Evolutionary conservation across 768 basidiomycete genomes (phyloP), one percentile per base, ranked within the genome.

Genomic region (Termitomyces bulborhizus): DNA sequence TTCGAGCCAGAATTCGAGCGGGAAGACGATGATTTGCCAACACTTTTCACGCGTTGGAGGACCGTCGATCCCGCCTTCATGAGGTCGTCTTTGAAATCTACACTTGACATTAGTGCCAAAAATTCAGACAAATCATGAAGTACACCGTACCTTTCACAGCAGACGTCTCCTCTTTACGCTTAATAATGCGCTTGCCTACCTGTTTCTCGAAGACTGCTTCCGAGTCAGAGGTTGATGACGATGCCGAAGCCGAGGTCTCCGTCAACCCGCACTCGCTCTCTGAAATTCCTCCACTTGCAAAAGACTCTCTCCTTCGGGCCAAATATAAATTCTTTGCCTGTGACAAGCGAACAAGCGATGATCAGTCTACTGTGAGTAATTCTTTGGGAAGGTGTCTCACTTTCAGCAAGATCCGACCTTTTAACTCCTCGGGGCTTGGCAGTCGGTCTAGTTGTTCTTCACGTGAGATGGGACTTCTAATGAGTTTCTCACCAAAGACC

Each of bases 351-450:
- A 32, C 16, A 53, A 8, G 32, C 8, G 4, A 13, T 29, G n/a
- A 31, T 32, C n/a, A 52, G 49, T 52, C 46, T 27, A 31, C 43
- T 52, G 0, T 40, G 34, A 27, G 41, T 31, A 32, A 29, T 39
- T 46, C 57, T 51, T 27, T 47, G 43, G 24, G 47, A 51, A 4
- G 51, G 12, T 44, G 52, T 65, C 60, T 56, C 37, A 86, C 89
- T 78, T 99, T 99, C 58, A 99, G 72, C 57, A 98, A 59, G 26
- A 98, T 84, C 62, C 80, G 81, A 4, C 86, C 83, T 66, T 81
- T 88, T 43, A 99, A 74, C 29, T 90, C 84, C 55, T 93, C 87
- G 0, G 97, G 97, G 66, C 93, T 97, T 1, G 96, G 97, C 43
- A 98, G 65, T 24, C 65, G 66, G 0, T 82, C 78, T 21, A 85